Evolutionary conservation across 2,329 filamentous ascomycete species (phyloP).

Genomic region (Thermomyces lanuginosus): DNA sequence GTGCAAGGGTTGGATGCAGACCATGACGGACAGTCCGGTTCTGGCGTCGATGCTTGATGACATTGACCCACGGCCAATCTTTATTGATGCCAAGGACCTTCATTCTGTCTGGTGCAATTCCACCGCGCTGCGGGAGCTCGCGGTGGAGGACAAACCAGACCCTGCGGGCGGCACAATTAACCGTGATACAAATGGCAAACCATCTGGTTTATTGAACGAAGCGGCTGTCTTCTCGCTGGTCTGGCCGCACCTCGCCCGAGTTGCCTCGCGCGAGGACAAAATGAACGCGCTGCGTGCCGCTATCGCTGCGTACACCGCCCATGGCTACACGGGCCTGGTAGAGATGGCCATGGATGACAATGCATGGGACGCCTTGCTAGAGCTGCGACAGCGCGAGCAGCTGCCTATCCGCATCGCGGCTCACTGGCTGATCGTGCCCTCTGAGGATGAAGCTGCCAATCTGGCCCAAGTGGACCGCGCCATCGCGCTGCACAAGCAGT

Average conservation of each 20-base stretch:
- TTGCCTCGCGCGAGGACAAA: slow-evolving; percentile 29
- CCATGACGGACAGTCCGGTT: slow-evolving; percentile 29
- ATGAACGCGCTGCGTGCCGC: slow-evolving; percentile 25
- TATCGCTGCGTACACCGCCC: slow-evolving; percentile 27
- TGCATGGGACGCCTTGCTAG: slow-evolving; percentile 30
- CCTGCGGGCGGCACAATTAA: slow-evolving; percentile 33
- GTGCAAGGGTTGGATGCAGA: slow-evolving; percentile 35
- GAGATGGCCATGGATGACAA: slow-evolving; percentile 39
- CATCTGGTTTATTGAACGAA: slow-evolving; percentile 32
- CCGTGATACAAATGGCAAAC: slow-evolving; percentile 27
- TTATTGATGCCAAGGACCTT: slow-evolving; percentile 34
- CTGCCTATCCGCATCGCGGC: slow-evolving; percentile 31
- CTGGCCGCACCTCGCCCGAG: slow-evolving; percentile 31
- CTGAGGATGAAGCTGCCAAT: slow-evolving; percentile 22
- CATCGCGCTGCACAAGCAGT: slow-evolving; percentile 26
- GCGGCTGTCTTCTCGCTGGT: slow-evolving; percentile 30
- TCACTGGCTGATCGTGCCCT: slow-evolving; percentile 34
- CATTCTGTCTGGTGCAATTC: slow-evolving; percentile 37
- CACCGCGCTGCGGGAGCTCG: slow-evolving; percentile 31
- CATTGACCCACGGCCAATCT: slow-evolving; percentile 33
- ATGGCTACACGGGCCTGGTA: slow-evolving; percentile 33
- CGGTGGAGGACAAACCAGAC: slow-evolving; percentile 24
- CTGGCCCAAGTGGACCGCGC: slow-evolving; percentile 31
- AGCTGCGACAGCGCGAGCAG: slow-evolving; percentile 16
- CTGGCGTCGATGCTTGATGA: slow-evolving; percentile 33